A percentile compares a stretch with the other conserved stretches of the same genome.
Evolutionary conservation across 177 flowering plant species (phyloP).

Genomic region (Vitis hybrid): DNA sequence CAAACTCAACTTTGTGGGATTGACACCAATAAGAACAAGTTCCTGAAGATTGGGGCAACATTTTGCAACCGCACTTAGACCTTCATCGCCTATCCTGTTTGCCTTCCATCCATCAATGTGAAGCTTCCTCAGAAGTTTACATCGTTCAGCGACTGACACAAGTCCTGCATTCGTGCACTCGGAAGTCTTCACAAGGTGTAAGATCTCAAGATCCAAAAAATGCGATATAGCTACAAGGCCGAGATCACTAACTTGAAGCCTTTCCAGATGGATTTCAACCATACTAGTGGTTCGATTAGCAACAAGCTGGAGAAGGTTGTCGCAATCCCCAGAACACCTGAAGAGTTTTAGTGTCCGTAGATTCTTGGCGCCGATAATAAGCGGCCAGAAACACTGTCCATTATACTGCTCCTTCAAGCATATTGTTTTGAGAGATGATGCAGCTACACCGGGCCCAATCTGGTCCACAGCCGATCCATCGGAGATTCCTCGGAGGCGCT

Average conservation of each 20-base stretch:
- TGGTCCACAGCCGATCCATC: slow-evolving; percentile 59
- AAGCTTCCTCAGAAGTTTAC: slow-evolving; percentile 78
- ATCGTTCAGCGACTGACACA: slow-evolving; percentile 54
- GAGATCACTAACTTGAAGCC: slow-evolving; percentile 75
- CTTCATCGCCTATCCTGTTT: slow-evolving; percentile 83
- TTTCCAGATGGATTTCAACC: slow-evolving; percentile 80
- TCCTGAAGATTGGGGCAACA: slow-evolving; percentile 79
- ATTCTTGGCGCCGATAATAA: slow-evolving; percentile 63
- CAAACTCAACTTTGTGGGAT: slow-evolving; percentile 70
- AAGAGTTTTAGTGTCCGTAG: slow-evolving; percentile 63
- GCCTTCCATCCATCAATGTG: slow-evolving; percentile 94
- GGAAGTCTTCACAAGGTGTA: slow-evolving; percentile 82
- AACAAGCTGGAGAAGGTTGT: slow-evolving; percentile 47
- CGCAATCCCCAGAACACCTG: slow-evolving; percentile 89
- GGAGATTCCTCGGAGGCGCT: slow-evolving; percentile 67
- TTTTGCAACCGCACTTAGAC: slow-evolving; percentile 66
- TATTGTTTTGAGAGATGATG: slow-evolving; percentile 46
- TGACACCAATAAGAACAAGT: slow-evolving; percentile 80
- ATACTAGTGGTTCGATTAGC: slow-evolving; percentile 39
- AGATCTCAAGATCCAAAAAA: slow-evolving; percentile 58
- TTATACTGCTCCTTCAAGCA: slow-evolving; percentile 85
- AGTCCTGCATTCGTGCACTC: slow-evolving; percentile 79
- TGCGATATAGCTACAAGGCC: slow-evolving; percentile 63
- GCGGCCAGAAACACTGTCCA: slow-evolving; percentile 84
- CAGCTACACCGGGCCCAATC: slow-evolving; percentile 67